Percentiles rank a stretch among this genome's conserved stretches.
phyloP scores from a whole-genome alignment of 257 asterid species.

The Petunia secreta region DNA sequence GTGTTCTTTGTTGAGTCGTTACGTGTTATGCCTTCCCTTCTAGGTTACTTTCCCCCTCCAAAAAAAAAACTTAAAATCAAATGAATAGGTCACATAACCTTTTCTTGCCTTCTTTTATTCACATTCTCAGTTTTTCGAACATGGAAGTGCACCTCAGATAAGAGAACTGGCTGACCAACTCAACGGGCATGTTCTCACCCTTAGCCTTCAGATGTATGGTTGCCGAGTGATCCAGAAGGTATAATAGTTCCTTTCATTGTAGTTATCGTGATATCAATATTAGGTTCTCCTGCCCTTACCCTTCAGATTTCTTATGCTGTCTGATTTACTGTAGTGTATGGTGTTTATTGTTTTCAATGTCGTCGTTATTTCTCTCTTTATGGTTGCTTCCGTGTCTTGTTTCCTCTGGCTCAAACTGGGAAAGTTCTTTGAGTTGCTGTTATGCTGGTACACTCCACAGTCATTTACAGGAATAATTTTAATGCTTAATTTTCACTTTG shows the following conservation, averaged over 20 bases:
- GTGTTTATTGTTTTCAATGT: slow-evolving; percentile 8
- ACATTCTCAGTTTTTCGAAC: slow-evolving; percentile 72
- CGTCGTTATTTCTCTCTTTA: not conserved
- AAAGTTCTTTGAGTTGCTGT: not conserved
- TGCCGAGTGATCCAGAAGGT: slow-evolving; percentile 95
- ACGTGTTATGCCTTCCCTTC: not conserved
- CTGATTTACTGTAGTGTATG: not conserved
- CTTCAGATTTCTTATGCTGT: not conserved
- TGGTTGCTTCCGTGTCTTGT: not conserved
- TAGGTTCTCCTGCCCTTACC: not conserved
- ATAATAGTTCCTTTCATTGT: slow-evolving; percentile 22
- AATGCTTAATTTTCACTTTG: not conserved
- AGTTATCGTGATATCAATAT: not conserved
- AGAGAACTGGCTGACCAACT: slow-evolving; percentile 74
- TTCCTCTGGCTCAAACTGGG: slow-evolving; percentile 12
- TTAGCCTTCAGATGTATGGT: slow-evolving; percentile 92
- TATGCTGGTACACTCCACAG: slow-evolving; percentile 12
- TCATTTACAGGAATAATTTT: not conserved
- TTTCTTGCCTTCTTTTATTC: slow-evolving; percentile 15
- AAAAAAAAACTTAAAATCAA: slow-evolving; percentile 2
- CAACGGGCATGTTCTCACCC: slow-evolving; percentile 67
- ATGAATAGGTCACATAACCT: slow-evolving; percentile 16
- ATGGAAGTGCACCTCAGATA: slow-evolving; percentile 67
- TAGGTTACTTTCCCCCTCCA: not conserved
- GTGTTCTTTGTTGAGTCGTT: not conserved